Evolutionary conservation across 331 rosid species (phyloP), one percentile per base, ranked within the genome.

Genomic region (Quercus lobata): DNA sequence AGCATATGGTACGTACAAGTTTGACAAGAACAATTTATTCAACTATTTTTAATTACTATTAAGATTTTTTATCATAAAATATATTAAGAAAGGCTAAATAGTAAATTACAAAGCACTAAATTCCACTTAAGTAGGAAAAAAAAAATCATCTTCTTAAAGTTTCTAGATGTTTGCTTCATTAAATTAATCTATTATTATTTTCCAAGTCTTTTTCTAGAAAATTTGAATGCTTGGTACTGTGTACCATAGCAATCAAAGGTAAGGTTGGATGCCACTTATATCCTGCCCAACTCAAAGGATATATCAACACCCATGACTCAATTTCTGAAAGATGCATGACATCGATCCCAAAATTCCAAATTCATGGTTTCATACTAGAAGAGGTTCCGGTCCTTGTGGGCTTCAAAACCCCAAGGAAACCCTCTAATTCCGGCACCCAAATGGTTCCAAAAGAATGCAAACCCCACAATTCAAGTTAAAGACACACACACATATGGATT

Each of bases 191-290:
- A 25, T 63, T 2, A 18, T 34, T 34, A 17, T 63, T 57, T 69
- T 49, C 22, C 14, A 30, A 9, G 73, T 29, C 21, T 22, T 11
- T 53, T 53, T 58, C 30, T n/a, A 73, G 52, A 79, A 82, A 72
- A 76, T 57, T 72, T 72, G 78, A 76, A 82, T 76, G 82, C 75
- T 66, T 63, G 53, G 73, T 41, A 41, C 57, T 60, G 56, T 69
- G 80, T 46, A 34, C 34, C 73, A 69, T 69, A 62, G 79, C 46
- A 79, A 62, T 71, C 74, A 79, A 71, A 56, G 46, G 37, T 54
- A 66, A 69, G 77, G 94, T 77, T 91, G 91, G 88, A 91, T 66
- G 78, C 88, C 92, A 90, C 94, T 86, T 75, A 70, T 58, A 70
- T 58, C 86, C 71, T 73, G 80, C 76, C 79, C 89, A 84, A 76